These are phyloP conservation scores for Sphagnum contortum DNA, from an alignment of 225 moss, liverwort and hornwort genomes.

Conservation along the genomic window DNA sequence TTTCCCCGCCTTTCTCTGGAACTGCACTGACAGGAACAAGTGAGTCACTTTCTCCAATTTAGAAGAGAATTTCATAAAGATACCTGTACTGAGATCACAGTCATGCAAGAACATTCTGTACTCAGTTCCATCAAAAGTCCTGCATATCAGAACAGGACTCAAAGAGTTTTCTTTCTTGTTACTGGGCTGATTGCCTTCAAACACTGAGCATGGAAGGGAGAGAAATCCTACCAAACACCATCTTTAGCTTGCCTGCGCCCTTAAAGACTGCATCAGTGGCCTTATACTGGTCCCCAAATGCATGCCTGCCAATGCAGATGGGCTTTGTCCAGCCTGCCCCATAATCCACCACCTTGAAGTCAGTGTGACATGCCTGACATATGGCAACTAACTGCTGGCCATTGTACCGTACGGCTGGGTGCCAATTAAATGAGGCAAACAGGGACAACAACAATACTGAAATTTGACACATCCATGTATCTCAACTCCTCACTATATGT, in stretches of 20 bases:
- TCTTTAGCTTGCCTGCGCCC: conserved; percentile 80
- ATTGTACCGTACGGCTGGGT: not conserved
- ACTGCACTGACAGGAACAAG: conserved; percentile 20
- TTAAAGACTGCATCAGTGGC: conserved; percentile 86
- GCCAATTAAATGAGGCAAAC: no score
- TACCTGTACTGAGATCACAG: no score
- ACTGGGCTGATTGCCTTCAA: no score
- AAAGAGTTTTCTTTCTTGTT: no score
- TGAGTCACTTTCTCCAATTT: not conserved
- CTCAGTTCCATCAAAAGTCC: no score
- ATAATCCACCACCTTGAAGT: not conserved
- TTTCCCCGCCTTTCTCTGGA: conserved; percentile 53
- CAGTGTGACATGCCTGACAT: no score
- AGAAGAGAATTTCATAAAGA: no score
- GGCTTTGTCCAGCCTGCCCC: conserved; percentile 71
- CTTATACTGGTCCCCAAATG: conserved; percentile 88
- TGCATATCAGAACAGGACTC: no score
- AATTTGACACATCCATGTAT: no score
- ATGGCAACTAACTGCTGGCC: not conserved
- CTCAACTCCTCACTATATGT: no score
- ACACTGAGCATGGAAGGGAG: not conserved
- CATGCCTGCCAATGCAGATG: conserved; percentile 97
- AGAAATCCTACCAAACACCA: conserved; percentile 63
- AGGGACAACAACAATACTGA: no score
- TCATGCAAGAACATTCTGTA: no score